These are phyloP conservation scores for Penicillium sp. DNA, from an alignment of 2,329 filamentous ascomycete species.

Conservation along the genomic window DNA sequence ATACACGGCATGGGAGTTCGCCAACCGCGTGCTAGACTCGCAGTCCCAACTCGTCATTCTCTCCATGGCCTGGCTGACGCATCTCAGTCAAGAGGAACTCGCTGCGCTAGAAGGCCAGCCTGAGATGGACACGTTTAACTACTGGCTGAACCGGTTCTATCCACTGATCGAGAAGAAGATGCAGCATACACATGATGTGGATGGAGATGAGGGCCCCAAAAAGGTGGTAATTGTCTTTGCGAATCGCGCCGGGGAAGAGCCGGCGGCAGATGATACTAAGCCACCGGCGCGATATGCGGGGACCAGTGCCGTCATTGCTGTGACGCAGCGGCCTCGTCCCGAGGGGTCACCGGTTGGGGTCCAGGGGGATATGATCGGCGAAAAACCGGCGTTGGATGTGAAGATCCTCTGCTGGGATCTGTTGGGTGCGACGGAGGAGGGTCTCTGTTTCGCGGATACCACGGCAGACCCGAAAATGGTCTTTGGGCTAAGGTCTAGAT, in stretches of 20 bases:
- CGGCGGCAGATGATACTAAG: slow-evolving; percentile 32
- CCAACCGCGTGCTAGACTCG: slow-evolving; percentile 51
- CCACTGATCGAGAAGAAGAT: slow-evolving; percentile 46
- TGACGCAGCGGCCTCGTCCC: slow-evolving; percentile 29
- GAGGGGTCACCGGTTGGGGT: slow-evolving; percentile 14
- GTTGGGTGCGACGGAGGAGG: slow-evolving; percentile 45
- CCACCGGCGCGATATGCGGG: slow-evolving; percentile 48
- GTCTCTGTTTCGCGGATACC: slow-evolving; percentile 49
- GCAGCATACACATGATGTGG: slow-evolving; percentile 27
- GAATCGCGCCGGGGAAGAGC: slow-evolving; percentile 47
- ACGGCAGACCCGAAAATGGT: slow-evolving; percentile 39
- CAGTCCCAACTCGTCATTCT: slow-evolving; percentile 55
- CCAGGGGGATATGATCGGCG: slow-evolving; percentile 12
- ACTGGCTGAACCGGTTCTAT: slow-evolving; percentile 61
- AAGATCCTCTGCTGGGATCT: slow-evolving; percentile 48
- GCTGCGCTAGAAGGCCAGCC: slow-evolving; percentile 44
- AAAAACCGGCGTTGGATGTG: slow-evolving; percentile 28
- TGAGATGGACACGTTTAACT: slow-evolving; percentile 60
- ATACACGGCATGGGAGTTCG: slow-evolving; percentile 61
- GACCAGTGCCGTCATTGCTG: slow-evolving; percentile 46
- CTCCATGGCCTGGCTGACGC: slow-evolving; percentile 64
- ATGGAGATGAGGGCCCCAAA: slow-evolving; percentile 25
- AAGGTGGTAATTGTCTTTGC: slow-evolving; percentile 48
- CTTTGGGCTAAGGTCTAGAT: slow-evolving; percentile 29
- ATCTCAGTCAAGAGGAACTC: slow-evolving; percentile 50